Conservation (phyloP, 257 asterid genomes). For the Paulownia fortunei region DNA sequence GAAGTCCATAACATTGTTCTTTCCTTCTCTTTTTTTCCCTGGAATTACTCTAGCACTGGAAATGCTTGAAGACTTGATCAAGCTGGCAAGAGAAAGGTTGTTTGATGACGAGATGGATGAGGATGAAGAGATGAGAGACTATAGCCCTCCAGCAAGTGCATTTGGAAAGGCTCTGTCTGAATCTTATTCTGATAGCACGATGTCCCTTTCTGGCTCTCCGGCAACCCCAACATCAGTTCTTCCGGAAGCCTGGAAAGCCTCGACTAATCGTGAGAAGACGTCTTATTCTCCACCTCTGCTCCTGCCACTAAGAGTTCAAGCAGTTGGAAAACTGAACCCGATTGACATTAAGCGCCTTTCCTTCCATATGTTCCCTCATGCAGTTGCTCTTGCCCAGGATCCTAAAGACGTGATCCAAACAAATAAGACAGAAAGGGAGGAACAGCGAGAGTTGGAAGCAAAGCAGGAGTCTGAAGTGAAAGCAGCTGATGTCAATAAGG, state of each 20-base stretch:
- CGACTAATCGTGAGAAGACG: slow-evolving; percentile 35
- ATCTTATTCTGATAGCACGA: slow-evolving; percentile 51
- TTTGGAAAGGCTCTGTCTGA: slow-evolving; percentile 55
- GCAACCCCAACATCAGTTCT: slow-evolving; percentile 93
- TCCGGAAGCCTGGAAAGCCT: slow-evolving; percentile 44
- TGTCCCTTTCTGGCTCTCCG: slow-evolving; percentile 61
- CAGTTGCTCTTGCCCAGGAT: slow-evolving; percentile 49
- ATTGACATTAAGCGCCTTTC: slow-evolving; percentile 81
- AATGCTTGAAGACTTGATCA: slow-evolving; percentile 73
- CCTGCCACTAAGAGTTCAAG: slow-evolving; percentile 65
- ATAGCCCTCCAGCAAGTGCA: slow-evolving; percentile 49
- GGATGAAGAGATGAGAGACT: slow-evolving; percentile 56
- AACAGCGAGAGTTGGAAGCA: slow-evolving; percentile 8
- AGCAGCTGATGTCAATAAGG: slow-evolving; percentile 26
- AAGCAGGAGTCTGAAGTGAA: slow-evolving; percentile 34
- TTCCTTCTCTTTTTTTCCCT: background rate
- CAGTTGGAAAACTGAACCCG: slow-evolving; percentile 77
- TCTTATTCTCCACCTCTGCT: slow-evolving; percentile 63
- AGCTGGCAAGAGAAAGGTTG: slow-evolving; percentile 70
- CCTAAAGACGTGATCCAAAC: slow-evolving; percentile 39
- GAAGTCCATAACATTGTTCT: background rate
- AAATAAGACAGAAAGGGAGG: slow-evolving; percentile 33
- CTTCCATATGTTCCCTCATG: slow-evolving; percentile 72
- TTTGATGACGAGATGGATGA: slow-evolving; percentile 73
- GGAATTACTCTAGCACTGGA: slow-evolving; percentile 47